Conservation (phyloP, 192 early-diverging fungal species). For the Entomortierella lignicola region DNA sequence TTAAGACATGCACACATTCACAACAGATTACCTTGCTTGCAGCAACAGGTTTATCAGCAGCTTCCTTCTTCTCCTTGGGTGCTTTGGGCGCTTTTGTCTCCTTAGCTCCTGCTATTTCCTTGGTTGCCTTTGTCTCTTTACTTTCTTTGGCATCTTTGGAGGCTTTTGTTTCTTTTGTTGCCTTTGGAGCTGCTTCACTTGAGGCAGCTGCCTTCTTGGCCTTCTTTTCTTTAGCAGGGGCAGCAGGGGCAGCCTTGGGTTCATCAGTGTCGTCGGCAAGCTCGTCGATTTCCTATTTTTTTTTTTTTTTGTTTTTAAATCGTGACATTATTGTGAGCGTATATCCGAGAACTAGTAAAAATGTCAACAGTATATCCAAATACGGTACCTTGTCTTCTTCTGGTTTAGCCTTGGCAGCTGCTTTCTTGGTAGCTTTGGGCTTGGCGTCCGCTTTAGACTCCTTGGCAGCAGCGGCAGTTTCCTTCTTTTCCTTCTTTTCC, state of each 20-base stretch:
- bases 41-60: conserved; percentile 24
- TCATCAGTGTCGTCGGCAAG: conserved; percentile 24
- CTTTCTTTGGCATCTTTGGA: conserved; percentile 4
- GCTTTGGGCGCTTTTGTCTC: conserved; percentile 7
- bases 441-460: conserved; percentile 1
- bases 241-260: conserved; percentile 22
- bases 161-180: conserved; percentile 13
- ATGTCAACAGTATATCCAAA: neutral
- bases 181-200: conserved; percentile 14
- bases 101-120: neutral
- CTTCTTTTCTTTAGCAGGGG: conserved; percentile 8
- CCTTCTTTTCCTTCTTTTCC: conserved; percentile 27
- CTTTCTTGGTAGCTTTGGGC: conserved; percentile 25
- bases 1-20: too few relatives aligned
- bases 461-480: conserved; percentile 6
- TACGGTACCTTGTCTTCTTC: conserved; percentile 12
- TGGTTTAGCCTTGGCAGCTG: conserved; percentile 21
- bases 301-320: too few relatives aligned
- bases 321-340: neutral
- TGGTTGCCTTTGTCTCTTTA: conserved; percentile 10
- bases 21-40: conserved; percentile 28
- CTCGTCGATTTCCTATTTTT: conserved; percentile 25
- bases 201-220: conserved; percentile 8
- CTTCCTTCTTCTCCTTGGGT: conserved; percentile 22
- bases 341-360: neutral